Conservation (phyloP, 257 asterid genomes). For the Cinchona pubescens region DNA sequence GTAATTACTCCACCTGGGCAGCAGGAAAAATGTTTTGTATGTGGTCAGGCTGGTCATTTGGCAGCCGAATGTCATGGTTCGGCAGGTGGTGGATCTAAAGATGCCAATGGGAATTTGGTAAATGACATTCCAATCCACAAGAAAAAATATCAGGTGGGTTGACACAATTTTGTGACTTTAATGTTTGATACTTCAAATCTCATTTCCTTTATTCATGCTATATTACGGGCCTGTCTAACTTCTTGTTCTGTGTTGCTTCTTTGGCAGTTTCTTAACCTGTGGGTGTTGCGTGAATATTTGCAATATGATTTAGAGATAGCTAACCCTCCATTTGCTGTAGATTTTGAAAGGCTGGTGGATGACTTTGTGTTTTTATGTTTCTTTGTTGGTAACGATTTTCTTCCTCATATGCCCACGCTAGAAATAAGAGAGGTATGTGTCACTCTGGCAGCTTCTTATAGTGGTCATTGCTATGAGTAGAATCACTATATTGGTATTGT, state of each 20-base stretch:
- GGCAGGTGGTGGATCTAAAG: conserved; percentile 18
- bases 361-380: conserved; percentile 91
- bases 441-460: not conserved
- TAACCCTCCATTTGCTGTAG: conserved; percentile 64
- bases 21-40: conserved; percentile 84
- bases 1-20: conserved; percentile 75
- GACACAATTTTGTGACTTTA: conserved; percentile 13
- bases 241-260: conserved; percentile 12
- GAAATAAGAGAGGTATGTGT: conserved; percentile 90
- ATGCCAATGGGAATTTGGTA: conserved; percentile 41
- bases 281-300: conserved; percentile 93
- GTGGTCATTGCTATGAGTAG: conserved; percentile 7
- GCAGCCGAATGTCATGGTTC: conserved; percentile 77
- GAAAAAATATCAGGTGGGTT: conserved; percentile 85
- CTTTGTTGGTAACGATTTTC: conserved; percentile 97
- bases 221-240: conserved; percentile 24
- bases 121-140: conserved; percentile 67
- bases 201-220: conserved; percentile 8
- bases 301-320: conserved; percentile 71
- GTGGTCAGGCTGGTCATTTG: conserved; percentile 90
- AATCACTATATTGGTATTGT: conserved; percentile 15
- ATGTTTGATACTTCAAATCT: conserved; percentile 6
- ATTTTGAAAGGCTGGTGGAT: conserved; percentile 92
- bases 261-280: conserved; percentile 77
- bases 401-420: conserved; percentile 97